phyloP scores from a whole-genome alignment of 2,329 filamentous ascomycete species.

The Xylariales sp. region DNA sequence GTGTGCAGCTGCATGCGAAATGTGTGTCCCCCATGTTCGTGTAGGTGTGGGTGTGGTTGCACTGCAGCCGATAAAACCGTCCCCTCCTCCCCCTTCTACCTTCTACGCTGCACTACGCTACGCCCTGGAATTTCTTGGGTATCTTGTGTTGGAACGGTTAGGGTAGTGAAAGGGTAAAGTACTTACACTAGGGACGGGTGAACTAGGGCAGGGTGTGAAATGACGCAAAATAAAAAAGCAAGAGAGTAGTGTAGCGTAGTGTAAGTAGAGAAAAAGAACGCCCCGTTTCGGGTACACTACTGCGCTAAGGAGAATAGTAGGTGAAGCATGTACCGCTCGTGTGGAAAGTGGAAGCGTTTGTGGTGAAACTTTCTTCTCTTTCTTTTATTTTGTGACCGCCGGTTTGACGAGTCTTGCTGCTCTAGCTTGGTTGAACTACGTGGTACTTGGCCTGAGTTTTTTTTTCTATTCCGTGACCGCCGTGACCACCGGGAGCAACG shows the following conservation, averaged over 20 bases:
- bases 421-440: background rate
- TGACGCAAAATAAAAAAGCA: slow-evolving; percentile 1
- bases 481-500: background rate
- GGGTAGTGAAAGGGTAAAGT: too few relatives aligned
- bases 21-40: background rate
- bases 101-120: too few relatives aligned
- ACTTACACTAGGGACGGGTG: too few relatives aligned
- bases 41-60: too few relatives aligned
- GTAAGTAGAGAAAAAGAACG: background rate
- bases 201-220: slow-evolving; percentile 1
- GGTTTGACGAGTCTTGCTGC: slow-evolving; percentile 9
- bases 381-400: background rate
- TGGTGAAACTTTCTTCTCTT: background rate
- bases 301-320: background rate
- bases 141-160: too few relatives aligned
- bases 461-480: background rate
- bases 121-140: too few relatives aligned
- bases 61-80: too few relatives aligned
- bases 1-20: slow-evolving; percentile 22
- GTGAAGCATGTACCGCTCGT: slow-evolving; percentile 22
- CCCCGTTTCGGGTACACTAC: background rate
- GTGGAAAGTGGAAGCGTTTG: slow-evolving; percentile 24
- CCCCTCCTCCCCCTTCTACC: too few relatives aligned
- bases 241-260: too few relatives aligned
- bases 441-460: background rate